Evolutionary conservation across 2,329 filamentous ascomycete species (phyloP).

Genomic region (Beauveria australis): DNA sequence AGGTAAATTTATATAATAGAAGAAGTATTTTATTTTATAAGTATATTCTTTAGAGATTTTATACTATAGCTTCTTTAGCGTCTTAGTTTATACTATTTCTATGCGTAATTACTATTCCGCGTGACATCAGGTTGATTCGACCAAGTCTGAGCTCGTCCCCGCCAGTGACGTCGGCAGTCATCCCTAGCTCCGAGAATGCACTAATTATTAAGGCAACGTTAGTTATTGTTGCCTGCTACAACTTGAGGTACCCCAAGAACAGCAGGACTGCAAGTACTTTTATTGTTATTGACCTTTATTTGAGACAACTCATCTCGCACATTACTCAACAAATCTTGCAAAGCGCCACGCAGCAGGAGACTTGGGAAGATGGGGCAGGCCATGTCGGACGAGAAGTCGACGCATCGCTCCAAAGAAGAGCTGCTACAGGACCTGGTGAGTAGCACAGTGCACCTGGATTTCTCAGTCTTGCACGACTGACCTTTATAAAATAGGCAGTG

Average conservation of each 20-base stretch:
- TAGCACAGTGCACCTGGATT: background rate
- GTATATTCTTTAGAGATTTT: too few relatives aligned
- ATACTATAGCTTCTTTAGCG: too few relatives aligned
- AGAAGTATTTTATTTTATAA: too few relatives aligned
- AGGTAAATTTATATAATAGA: too few relatives aligned
- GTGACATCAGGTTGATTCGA: too few relatives aligned
- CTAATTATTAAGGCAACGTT: too few relatives aligned
- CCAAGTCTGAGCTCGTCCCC: too few relatives aligned
- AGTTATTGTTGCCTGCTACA: background rate
- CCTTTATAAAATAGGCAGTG: conserved; percentile 35
- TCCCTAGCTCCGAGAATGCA: background rate
- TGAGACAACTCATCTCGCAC: too few relatives aligned
- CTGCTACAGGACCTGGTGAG: conserved; percentile 44
- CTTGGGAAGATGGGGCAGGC: conserved; percentile 41
- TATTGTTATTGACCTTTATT: background rate
- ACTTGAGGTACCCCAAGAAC: background rate
- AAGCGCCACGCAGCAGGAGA: background rate
- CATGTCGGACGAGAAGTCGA: conserved; percentile 37
- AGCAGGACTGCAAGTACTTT: background rate
- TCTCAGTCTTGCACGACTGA: background rate
- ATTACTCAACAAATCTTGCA: too few relatives aligned
- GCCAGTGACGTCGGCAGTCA: conserved; percentile 3
- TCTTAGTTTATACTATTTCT: too few relatives aligned
- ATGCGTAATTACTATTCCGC: too few relatives aligned
- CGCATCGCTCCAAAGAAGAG: conserved; percentile 41